Percentiles rank a stretch among this genome's conserved stretches.
These are phyloP conservation scores for Carex myosuroides DNA, from an alignment of 176 grass and related monocot genomes.

Conservation along the genomic window DNA sequence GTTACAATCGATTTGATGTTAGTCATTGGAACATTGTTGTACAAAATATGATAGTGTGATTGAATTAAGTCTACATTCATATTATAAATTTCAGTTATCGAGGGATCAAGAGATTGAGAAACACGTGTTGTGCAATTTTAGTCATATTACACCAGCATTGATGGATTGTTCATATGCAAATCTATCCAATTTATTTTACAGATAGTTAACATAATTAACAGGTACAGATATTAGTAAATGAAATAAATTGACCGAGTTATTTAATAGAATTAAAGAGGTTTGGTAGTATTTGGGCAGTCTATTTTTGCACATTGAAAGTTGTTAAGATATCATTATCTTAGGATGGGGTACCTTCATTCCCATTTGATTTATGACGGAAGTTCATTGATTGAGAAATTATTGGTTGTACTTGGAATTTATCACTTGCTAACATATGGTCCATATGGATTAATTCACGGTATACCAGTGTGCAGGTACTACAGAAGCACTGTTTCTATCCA, in stretches of 20 bases:
- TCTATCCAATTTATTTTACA: background rate
- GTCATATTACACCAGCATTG: background rate
- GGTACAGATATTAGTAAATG: background rate
- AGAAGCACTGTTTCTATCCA: background rate
- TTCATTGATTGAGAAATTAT: conserved; percentile 24
- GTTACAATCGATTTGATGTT: background rate
- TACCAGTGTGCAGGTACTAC: background rate
- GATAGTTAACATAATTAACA: background rate
- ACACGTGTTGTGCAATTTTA: background rate
- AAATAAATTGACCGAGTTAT: background rate
- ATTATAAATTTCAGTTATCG: background rate
- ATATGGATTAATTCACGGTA: background rate
- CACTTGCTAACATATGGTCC: background rate
- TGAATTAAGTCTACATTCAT: background rate
- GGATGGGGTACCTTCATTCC: background rate
- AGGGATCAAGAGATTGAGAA: background rate
- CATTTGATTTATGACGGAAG: background rate
- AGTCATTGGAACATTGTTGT: background rate
- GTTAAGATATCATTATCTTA: conserved; percentile 7
- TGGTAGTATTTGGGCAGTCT: background rate
- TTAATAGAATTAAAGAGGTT: background rate
- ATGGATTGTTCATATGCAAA: background rate
- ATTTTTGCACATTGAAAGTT: conserved; percentile 8
- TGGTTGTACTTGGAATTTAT: background rate
- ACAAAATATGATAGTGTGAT: background rate